Evolutionary conservation across 1,139 yeast species (phyloP), one percentile per base, ranked within the genome.

Genomic region (Blastobotrys arbuscula): DNA sequence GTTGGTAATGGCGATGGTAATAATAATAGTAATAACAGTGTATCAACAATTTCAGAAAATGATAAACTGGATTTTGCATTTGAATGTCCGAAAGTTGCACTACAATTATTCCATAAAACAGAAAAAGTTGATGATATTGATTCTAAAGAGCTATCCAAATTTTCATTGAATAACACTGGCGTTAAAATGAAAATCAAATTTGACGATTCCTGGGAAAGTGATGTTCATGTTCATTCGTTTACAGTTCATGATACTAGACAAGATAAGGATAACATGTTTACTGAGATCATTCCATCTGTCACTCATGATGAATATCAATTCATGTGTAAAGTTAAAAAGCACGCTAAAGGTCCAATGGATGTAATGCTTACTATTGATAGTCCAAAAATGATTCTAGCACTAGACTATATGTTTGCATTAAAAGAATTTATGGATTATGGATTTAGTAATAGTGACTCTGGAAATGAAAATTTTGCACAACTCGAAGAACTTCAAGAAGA

Each of bases 351-450:
- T 16, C 68, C 74, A 36, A 71, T 78, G 4, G 77, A 82, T 38
- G 66, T 78, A 1, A 74, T 83, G 60, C 65, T 86, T 10, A 79
- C 88, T 0, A 76, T 90, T 12, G 95, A 89, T 55, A 84, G 83
- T 54, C 97, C 97, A 0, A 79, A 76, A 52, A 76, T 85, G 18
- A 82, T 92, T 45, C 66, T 92, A 44, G 97, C 97, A 0, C 70
- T 92, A 55, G 98, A 90, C 60, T 90, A 87, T 63, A 61, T 92
- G 39, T 78, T 89, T 67, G 90, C 92, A 1, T 63, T 92, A 55
- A 86, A 86, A 58, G 67, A 75, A 0, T 86, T 84, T 63, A 65
- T 73, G 20, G 80, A 75, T 55, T 70, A 69, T 51, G 81, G 80
- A 0, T 53, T 70, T 31, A 50, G 59, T 7, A 49, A 37, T 13